Evolutionary conservation across 331 rosid species (phyloP).

Genomic region (Malus hybrid): DNA sequence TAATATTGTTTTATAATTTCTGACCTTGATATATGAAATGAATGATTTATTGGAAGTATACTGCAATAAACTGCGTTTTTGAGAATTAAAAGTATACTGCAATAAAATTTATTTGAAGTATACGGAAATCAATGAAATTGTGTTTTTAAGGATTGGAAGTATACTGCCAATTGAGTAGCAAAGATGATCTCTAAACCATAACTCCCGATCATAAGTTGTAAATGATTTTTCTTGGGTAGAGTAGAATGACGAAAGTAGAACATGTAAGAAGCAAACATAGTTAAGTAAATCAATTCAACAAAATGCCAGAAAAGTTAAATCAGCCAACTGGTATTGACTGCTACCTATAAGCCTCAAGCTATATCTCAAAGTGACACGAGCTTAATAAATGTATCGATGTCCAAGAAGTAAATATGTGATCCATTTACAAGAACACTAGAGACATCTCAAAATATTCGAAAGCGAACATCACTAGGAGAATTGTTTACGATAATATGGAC

Average conservation of each 20-base stretch:
- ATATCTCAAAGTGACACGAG: neutral
- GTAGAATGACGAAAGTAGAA: neutral
- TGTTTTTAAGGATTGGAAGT: no score
- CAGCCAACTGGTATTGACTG: neutral
- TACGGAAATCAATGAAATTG: no score
- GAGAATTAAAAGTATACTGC: no score
- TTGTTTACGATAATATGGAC: no score
- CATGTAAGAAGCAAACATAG: neutral
- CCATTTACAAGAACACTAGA: neutral
- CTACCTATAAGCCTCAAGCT: neutral
- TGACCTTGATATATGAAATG: no score
- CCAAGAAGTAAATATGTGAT: neutral
- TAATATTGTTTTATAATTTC: no score
- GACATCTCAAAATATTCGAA: neutral
- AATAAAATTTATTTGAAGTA: no score
- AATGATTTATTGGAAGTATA: no score
- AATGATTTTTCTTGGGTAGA: neutral
- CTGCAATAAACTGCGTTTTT: no score
- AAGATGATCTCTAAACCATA: neutral
- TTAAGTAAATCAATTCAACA: neutral
- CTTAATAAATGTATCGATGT: no score
- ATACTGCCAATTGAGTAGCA: no score
- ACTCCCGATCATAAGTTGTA: neutral
- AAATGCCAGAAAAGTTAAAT: neutral
- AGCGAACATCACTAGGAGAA: neutral